phyloP scores from a whole-genome alignment of 257 asterid species.

The Solanum raphanifolium region DNA sequence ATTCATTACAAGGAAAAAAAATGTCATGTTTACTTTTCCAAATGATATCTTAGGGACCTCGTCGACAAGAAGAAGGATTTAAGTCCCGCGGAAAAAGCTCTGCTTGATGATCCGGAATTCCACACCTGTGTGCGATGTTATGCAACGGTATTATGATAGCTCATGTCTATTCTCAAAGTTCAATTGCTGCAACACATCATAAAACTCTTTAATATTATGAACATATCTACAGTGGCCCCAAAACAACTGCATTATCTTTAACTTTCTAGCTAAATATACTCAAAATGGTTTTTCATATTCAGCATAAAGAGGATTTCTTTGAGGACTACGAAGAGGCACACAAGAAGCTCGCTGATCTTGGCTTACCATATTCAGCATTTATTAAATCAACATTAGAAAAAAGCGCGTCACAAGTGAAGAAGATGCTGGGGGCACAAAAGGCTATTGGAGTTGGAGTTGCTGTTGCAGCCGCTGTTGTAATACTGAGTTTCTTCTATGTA shows the following conservation, averaged over 20 bases:
- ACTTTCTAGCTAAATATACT: background rate
- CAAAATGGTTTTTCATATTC: background rate
- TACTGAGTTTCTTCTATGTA: conserved; percentile 41
- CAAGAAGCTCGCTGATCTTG: conserved; percentile 75
- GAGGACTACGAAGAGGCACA: conserved; percentile 65
- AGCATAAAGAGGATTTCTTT: conserved; percentile 58
- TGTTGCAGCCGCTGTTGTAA: conserved; percentile 40
- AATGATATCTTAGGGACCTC: conserved; percentile 36
- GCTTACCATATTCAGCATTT: conserved; percentile 31
- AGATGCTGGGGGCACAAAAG: background rate
- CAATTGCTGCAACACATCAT: background rate
- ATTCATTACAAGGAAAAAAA: background rate
- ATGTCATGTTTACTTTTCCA: conserved; percentile 1
- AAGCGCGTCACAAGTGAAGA: background rate
- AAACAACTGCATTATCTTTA: background rate
- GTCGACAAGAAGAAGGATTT: conserved; percentile 40
- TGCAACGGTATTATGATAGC: conserved; percentile 33
- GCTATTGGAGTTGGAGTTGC: conserved; percentile 17
- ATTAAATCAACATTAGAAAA: conserved; percentile 6
- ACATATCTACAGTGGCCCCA: background rate
- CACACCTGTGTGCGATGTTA: conserved; percentile 33
- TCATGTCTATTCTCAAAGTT: background rate
- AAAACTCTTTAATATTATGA: background rate
- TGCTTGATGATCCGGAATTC: conserved; percentile 48
- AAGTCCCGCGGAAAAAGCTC: conserved; percentile 45